Base-by-base conservation (phyloP, 805 yeast species). In the Metschnikowia chrysomelidarum region DNA sequence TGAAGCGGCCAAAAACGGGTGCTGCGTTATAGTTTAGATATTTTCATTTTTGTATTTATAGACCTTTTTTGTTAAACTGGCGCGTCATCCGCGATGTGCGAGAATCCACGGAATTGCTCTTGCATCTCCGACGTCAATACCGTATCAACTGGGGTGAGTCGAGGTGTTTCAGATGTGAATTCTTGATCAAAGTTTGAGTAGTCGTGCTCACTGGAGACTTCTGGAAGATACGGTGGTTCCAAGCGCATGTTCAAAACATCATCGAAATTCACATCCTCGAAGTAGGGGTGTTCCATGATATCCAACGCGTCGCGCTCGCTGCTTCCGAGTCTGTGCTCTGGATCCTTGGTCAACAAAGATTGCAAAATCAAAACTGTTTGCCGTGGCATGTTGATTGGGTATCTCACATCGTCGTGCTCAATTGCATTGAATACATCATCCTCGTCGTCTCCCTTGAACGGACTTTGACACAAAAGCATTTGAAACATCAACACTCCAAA, bases 351-450 rank as follows among this genome's bases (percentile, higher is more conserved):
- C 47, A 93, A 70, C 47, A 93, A 72, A 27, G 91, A 88, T 62
- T 91, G 97, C 60, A 93, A 73, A 30, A 93, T 82, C 45, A 94
- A 88, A 24, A 93, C 98, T 2, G 96, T 87, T 57, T 89, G 96
- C 41, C 95, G 81, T 2, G 96, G 93, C 97, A 93, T 91, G 57
- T 88, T 93, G 46, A 93, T 87, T 21, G 98, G 98, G 61, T 89
- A 93, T 50, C 88, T 70, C 7, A 96, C 98, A 59, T 93, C 98
- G 68, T 93, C 98, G 24, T 93, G 83, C 44, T 89, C 76, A 53
- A 93, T 93, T 10, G 98, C 96, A 61, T 89, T 93, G 64, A 91
- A 93, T 22, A 93, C 88, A 63, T 93, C 98, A 56, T 93, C 98
- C 54, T 87, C 95, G 56, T 87, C 95, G 49, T 89, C 96, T 47